Evolutionary conservation across 257 asterid species (phyloP), one percentile per base, ranked within the genome.

Genomic region (Solanum sejunctum): DNA sequence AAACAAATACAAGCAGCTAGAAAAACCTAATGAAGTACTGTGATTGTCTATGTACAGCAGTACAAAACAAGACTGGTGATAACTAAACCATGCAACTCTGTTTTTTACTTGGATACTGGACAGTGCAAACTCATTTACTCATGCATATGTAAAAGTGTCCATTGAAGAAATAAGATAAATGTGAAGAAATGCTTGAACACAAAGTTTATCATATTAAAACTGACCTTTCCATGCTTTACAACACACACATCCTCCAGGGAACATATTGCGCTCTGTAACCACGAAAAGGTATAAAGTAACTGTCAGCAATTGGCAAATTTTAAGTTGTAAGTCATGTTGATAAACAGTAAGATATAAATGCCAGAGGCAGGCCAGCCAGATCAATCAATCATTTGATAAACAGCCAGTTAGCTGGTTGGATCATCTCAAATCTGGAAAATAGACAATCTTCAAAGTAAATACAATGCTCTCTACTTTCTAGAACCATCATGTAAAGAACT

Each of bases 211-310:
- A 83, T 49, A 83, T 45, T 20, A 43, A 67, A 49, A 87, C 95
- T 89, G 81, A 96, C 99, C 99, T 92, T 97, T 88, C 94, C 97
- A 47, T 93, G 93, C 90, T 90, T 94, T 21, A 91, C 89, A 84
- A 89, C 80, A 84, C 85, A 84, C 82, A 88, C 90, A 66, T 97
- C 99, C 86, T 93, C 95, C 89, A 97, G 89, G 80, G 99, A 95
- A 86, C 98, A 94, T 87, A 97, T 97, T 23, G 98, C 99, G 88
- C 92, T 73, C 99, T 97, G 97, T 91, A 90, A 91, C 73, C 87
- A 91, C 85, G 84, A 92, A 85, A 88, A 26, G 64, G 82, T 52
- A 51, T 52, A 26, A 72, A 20, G 15, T 78, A 52, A 52, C 49
- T 26, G 64, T 78, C 63, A 52, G 47, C 63, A 78, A 78, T 78